Percentiles rank a stretch among this genome's conserved stretches.
Conservation (phyloP, 352 stramenopile genomes). For the Pseudoperonospora humuli region DNA sequence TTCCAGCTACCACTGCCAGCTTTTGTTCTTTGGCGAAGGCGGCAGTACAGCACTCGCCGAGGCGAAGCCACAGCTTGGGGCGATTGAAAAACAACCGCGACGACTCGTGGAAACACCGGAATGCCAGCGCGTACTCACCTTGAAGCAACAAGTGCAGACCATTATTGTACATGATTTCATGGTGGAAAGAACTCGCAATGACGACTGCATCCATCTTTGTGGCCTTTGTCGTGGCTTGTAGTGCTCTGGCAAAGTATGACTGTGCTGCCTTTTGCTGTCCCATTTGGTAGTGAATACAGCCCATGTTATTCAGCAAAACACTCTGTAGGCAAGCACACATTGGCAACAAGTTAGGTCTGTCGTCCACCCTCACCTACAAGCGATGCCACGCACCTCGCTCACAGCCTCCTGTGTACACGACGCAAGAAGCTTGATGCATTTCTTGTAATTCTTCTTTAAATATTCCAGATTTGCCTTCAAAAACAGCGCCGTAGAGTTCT, state of each 20-base stretch:
- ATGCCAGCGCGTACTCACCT: conserved; percentile 72
- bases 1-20: conserved; percentile 38
- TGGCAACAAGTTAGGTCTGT: not conserved
- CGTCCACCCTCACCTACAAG: not conserved
- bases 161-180: conserved; percentile 91
- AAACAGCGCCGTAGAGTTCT: conserved; percentile 87
- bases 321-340: conserved; percentile 28
- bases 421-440: conserved; percentile 90
- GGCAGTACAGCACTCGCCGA: conserved; percentile 88
- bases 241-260: conserved; percentile 86
- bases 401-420: conserved; percentile 82
- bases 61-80: conserved; percentile 87
- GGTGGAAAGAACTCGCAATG: conserved; percentile 67
- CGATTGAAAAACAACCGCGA: conserved; percentile 88
- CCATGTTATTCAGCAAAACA: conserved; percentile 88
- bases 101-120: conserved; percentile 86
- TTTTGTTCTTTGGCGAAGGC: conserved; percentile 72
- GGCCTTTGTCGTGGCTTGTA: conserved; percentile 55
- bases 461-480: conserved; percentile 92
- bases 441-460: conserved; percentile 91
- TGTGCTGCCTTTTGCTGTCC: conserved; percentile 85
- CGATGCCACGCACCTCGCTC: conserved; percentile 41
- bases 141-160: conserved; percentile 84
- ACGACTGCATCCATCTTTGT: conserved; percentile 48
- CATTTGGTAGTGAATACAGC: conserved; percentile 90